Base-by-base conservation (phyloP, 805 yeast genomes). In the Metschnikowia reukaufii region DNA sequence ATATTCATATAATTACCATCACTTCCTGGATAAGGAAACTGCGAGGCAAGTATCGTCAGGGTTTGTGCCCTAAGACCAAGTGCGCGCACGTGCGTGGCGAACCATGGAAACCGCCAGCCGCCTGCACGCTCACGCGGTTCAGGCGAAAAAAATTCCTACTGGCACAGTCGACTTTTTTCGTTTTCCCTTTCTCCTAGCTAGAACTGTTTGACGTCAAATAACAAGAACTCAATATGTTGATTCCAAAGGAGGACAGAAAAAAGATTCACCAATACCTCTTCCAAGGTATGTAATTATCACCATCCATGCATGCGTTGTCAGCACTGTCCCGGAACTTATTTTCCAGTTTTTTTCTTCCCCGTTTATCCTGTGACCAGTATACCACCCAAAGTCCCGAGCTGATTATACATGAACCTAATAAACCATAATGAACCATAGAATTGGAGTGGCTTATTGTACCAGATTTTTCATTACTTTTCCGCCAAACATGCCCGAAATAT, bases 211-310 rank as follows among this genome's bases (percentile, higher is more conserved):
- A 55, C 58, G 53, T 49, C 58, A 44, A 46, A 39, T 44, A 42
- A 42, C 40, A 37, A 44, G 48, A 51, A 47, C 47, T 47, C 61
- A 71, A 55, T 72, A 94, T 94, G 99, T 85, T 94, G 83, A 94
- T 94, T 84, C 98, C 99, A 81, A 94, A 88, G 82, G 96, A 89
- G 79, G 99, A 94, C 78, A 91, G 99, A 86, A 89, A 88, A 83
- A 88, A 88, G 91, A 94, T 94, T 78, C 96, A 90, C 95, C 88
- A 84, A 78, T 86, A 91, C 88, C 94, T 94, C 80, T 94, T 91
- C 88, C 91, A 90, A 80, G 95, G 95, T 87, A 84, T 76, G 94
- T 85, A 60, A 30, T 12, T 36, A 32, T 39, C 30, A 18, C 39
- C n/a, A 21, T 39, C 17, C 13, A 27, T 7, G n/a, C 38, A 21